Evolutionary conservation across 1,284 basidiomycete genomes (phyloP), one percentile per base, ranked within the genome.

Genomic region (Ceratorhiza oryzae-sativae): DNA sequence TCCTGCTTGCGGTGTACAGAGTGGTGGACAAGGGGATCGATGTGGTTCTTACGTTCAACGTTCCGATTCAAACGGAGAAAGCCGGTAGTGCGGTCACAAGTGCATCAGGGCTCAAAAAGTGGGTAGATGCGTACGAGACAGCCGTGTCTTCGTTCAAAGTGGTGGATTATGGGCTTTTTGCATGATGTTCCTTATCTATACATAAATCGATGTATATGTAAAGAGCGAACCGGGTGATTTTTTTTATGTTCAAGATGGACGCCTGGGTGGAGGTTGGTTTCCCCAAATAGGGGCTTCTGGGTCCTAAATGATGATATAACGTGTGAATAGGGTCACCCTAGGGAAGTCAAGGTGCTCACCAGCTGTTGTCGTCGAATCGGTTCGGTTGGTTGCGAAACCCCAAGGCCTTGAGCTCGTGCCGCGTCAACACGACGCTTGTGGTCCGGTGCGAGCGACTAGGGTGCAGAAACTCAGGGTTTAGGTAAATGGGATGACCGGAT

Each of bases 1-100:
- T 97, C 73, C 84, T 88, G 20, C 83, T 97, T 77, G 93, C 89
- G 9, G 82, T 98, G 9, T 96, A 89, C 81, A 87, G 95, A 30
- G 82, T 95, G n/a, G 79, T 85, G 63, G 79, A 81, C 62, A 93
- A 90, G 79, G 82, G 82, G 32, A 86, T 90, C 8, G 95, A 97
- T 79, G 79, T 97, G 23, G 90, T 96, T 42, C 84, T 93, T 75
- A 90, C 90, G 23, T 90, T 90, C 79, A 97, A 95, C 79, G 84
- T 93, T 27, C 93, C 93, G 18, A 79, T 84, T 45, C 77, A 77
- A 45, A 80, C 85, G 18, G 79, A 55, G 23, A 62, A 76, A 25
- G 72, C 80, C 18, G 85, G 86, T 65, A 76, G 71, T 39, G 76
- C 75, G 6, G 77, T 76, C 4, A 27, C 6, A 25, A 80, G 77